phyloP scores from a whole-genome alignment of 208 protist genomes.

The Herpetomonas tarakana region DNA sequence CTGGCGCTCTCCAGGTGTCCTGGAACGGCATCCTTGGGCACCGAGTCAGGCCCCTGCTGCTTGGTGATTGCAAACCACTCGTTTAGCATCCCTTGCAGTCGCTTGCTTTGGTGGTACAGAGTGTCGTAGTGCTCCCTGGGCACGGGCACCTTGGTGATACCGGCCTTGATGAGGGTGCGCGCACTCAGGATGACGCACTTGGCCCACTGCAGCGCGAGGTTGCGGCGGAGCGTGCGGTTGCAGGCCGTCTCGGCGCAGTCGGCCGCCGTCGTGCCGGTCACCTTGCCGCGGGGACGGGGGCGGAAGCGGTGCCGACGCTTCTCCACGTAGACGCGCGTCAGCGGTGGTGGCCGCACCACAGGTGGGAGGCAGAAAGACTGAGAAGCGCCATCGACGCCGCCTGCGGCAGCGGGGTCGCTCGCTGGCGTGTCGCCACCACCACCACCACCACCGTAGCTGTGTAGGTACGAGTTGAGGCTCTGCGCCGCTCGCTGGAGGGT shows the following conservation, averaged over 20 bases:
- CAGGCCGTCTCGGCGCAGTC: constrained; percentile 25
- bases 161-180: constrained; percentile 30
- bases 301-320: constrained; percentile 17
- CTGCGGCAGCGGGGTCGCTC: not conserved
- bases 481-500: not conserved
- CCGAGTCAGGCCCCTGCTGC: not conserved
- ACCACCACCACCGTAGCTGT: no score
- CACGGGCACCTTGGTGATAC: constrained; percentile 29
- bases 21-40: not conserved
- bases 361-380: constrained; percentile 6
- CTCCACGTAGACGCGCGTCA: constrained; percentile 8
- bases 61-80: constrained; percentile 11
- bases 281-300: constrained; percentile 15
- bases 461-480: not conserved
- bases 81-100: constrained; percentile 25
- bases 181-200: constrained; percentile 53
- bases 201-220: constrained; percentile 43
- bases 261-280: constrained; percentile 33
- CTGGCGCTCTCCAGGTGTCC: constrained; percentile 6
- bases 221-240: constrained; percentile 40
- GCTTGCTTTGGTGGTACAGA: constrained; percentile 20
- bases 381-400: not conserved
- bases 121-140: constrained; percentile 40
- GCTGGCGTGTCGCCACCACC: not conserved
- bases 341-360: constrained; percentile 12